Percentiles rank a stretch among this genome's conserved stretches.
These are phyloP conservation scores for Myxozyma nipponensis DNA, from an alignment of 805 yeast species.

Conservation along the genomic window DNA sequence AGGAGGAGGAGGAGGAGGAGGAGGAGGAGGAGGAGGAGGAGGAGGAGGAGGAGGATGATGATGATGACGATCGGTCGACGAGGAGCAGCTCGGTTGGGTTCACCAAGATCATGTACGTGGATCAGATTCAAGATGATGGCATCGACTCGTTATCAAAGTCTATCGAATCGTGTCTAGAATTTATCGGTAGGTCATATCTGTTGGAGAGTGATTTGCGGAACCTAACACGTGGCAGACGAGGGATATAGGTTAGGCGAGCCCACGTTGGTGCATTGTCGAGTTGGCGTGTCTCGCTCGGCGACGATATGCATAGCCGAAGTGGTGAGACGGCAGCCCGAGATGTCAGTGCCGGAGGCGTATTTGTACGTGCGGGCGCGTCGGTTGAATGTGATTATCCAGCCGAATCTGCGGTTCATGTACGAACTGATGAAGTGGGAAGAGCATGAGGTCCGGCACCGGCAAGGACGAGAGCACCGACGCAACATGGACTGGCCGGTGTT, in stretches of 20 bases:
- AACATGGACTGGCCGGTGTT: constrained; percentile 85
- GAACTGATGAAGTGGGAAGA: constrained; percentile 75
- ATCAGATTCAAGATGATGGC: constrained; percentile 86
- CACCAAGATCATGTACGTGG: constrained; percentile 55
- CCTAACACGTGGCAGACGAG: constrained; percentile 45
- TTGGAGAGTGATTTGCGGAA: background rate
- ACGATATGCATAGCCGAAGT: constrained; percentile 95
- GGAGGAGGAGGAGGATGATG: too few species aligned
- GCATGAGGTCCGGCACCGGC: constrained; percentile 31
- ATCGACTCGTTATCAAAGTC: constrained; percentile 67
- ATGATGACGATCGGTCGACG: constrained; percentile 3
- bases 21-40: background rate
- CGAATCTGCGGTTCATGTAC: constrained; percentile 86
- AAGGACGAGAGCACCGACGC: constrained; percentile 38
- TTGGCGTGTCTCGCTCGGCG: constrained; percentile 92
- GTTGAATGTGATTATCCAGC: constrained; percentile 89
- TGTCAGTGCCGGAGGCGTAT: constrained; percentile 74
- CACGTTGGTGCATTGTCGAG: constrained; percentile 86
- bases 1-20: background rate
- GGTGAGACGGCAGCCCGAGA: constrained; percentile 67
- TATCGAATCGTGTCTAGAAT: constrained; percentile 60
- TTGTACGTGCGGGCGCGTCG: constrained; percentile 84
- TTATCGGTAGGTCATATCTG: constrained; percentile 8
- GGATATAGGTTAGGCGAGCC: constrained; percentile 44
- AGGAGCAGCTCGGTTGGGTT: constrained; percentile 32